Conservation (phyloP, 208 protist species). For the Cochliopodium minus region DNA sequence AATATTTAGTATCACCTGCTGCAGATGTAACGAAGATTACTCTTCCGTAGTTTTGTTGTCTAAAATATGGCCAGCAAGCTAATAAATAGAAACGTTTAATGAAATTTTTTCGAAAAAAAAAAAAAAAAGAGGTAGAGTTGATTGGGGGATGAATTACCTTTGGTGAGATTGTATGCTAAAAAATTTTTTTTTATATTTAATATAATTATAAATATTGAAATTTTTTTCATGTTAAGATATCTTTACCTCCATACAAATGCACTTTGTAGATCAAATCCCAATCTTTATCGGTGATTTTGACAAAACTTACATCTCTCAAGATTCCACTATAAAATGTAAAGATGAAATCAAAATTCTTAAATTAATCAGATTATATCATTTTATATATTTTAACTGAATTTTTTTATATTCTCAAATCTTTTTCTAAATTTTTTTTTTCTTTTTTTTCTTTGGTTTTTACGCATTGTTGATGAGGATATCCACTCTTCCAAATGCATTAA, state of each 20-base stretch:
- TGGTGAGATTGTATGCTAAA: too few species aligned
- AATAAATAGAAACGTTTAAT: conserved; percentile 9
- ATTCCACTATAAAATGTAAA: conserved; percentile 1
- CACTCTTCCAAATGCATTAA: conserved; percentile 13
- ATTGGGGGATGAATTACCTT: too few species aligned
- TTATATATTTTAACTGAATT: not conserved
- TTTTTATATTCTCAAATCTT: not conserved
- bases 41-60: conserved; percentile 8
- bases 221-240: too few species aligned
- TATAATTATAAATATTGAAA: too few species aligned
- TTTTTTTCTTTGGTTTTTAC: too few species aligned
- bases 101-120: too few species aligned
- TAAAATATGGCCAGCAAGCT: not conserved
- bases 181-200: too few species aligned
- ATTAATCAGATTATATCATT: not conserved
- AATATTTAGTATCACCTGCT: too few species aligned
- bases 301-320: conserved; percentile 7
- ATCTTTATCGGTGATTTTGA: conserved; percentile 6
- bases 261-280: conserved; percentile 3
- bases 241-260: conserved; percentile 9
- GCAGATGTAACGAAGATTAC: conserved; percentile 11
- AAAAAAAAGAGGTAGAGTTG: too few species aligned
- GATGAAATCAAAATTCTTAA: not conserved
- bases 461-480: conserved; percentile 19
- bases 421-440: not conserved